Evolutionary conservation across 1,284 basidiomycete species (phyloP).

Genomic region (Earliella scabrosa): DNA sequence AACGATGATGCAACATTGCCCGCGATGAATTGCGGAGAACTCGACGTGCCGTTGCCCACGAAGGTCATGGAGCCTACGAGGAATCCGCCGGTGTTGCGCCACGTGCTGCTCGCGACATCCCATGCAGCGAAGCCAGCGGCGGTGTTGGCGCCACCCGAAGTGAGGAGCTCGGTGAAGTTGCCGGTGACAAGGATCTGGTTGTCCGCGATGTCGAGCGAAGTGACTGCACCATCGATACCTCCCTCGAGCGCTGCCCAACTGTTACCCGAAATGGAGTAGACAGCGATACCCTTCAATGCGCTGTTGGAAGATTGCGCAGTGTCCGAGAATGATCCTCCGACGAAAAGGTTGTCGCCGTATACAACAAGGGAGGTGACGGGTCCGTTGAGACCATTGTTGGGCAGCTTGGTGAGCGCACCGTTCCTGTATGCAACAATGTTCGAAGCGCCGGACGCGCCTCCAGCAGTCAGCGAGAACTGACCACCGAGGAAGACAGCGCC

Average conservation of each 20-base stretch:
- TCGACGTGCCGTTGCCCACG: constrained; percentile 62
- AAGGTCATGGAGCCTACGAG: constrained; percentile 77
- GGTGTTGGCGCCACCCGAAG: constrained; percentile 42
- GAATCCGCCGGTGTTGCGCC: constrained; percentile 79
- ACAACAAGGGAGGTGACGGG: constrained; percentile 70
- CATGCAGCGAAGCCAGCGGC: constrained; percentile 80
- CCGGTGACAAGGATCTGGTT: constrained; percentile 71
- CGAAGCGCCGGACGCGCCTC: constrained; percentile 55
- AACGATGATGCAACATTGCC: constrained; percentile 62
- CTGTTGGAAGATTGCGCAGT: constrained; percentile 61
- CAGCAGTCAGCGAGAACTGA: constrained; percentile 67
- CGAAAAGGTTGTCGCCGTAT: constrained; percentile 69
- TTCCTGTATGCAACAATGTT: constrained; percentile 80
- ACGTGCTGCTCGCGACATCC: constrained; percentile 65
- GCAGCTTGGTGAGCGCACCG: constrained; percentile 57
- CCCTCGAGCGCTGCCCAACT: constrained; percentile 74
- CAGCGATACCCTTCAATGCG: constrained; percentile 66
- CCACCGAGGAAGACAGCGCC: constrained; percentile 80
- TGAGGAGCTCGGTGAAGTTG: constrained; percentile 68
- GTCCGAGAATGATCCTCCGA: constrained; percentile 86
- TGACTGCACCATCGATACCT: constrained; percentile 82
- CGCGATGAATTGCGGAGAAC: constrained; percentile 60
- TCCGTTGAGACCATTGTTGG: constrained; percentile 75
- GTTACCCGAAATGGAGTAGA: constrained; percentile 74
- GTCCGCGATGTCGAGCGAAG: constrained; percentile 57